Evolutionary conservation across 345 rosid species (phyloP).

Genomic region (Salix caprea): DNA sequence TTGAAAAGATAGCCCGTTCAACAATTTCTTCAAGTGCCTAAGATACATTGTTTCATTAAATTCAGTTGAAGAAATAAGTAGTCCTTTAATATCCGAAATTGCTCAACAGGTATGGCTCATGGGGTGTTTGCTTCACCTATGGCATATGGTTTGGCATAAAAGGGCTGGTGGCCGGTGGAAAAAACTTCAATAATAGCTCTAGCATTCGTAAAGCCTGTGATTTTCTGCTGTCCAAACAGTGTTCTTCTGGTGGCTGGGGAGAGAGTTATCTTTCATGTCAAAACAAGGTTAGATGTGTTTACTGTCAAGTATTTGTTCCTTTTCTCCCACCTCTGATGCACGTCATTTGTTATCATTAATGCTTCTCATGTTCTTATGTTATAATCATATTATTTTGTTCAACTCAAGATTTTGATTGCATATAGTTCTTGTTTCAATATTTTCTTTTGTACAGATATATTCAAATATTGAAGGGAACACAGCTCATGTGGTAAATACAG

Average conservation of each 20-base stretch:
- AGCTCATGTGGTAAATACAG: conserved; percentile 54
- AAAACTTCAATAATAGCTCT: conserved; percentile 48
- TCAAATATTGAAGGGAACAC: conserved; percentile 43
- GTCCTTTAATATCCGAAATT: neutral
- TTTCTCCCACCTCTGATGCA: neutral
- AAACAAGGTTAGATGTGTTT: conserved; percentile 48
- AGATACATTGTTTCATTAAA: neutral
- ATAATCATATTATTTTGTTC: neutral
- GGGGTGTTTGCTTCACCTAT: conserved; percentile 89
- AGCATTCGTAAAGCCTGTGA: conserved; percentile 72
- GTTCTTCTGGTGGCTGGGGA: conserved; percentile 91
- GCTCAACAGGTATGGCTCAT: conserved; percentile 81
- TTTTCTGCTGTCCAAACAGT: conserved; percentile 81
- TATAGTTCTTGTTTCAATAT: neutral
- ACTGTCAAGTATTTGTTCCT: neutral
- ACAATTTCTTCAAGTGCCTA: neutral
- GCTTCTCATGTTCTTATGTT: neutral
- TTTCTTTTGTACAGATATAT: conserved; percentile 30
- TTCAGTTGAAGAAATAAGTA: neutral
- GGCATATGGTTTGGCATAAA: conserved; percentile 80
- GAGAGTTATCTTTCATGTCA: conserved; percentile 96
- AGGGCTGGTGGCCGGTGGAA: conserved; percentile 79
- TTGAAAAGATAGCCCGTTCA: neutral
- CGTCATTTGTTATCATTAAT: neutral
- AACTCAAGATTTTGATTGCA: neutral